Base-by-base conservation (phyloP, 331 rosid genomes). In the Stylosanthes scabra region DNA sequence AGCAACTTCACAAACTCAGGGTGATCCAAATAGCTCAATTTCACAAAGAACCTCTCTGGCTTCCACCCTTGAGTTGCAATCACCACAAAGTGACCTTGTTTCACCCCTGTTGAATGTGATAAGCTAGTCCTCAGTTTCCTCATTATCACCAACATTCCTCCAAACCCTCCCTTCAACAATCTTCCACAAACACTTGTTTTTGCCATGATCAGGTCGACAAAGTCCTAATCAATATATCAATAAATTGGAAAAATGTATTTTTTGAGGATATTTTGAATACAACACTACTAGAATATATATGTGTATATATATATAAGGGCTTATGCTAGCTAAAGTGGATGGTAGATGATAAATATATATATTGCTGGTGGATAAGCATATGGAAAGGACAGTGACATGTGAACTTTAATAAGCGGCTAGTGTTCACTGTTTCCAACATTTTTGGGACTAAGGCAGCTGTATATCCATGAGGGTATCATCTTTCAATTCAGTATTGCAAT, bases 1-100 rank as follows among this genome's bases (percentile, higher is more conserved):
- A 82, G 34, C 80, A 82, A 63, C 63, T 74, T 68, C 2, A 58
- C 78, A 78, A 78, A 82, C 2, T 78, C 83, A 78, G 86, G 86
- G 74, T 78, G 56, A 64, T 78, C 56, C 14, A 82, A 75, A 64
- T 63, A 73, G 8, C 66, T 63, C 63, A 78, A 64, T 45, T 78
- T 79, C 64, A 78, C 50, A 0, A 41, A 45, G 20, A 78, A 82
- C 8, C 86, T n/a, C 56, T 82, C 80, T 16, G 80, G 65, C 31
- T 82, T 82, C 83, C 83, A 78, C 8, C 86, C 86, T 78, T 68
- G 11, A 0, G 86, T 82, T 63, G 86, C 83, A 63, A 78, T 63
- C 71, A 78, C 86, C 61, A 82, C 80, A 78, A 82, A 82, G 55
- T 82, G 83, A 0, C 86, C 86, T 4, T 50, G 81, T 44, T 87